Evolutionary conservation across 352 stramenopile genomes (phyloP), one percentile per base, ranked within the genome.

Genomic region (Globisporangium splendens): DNA sequence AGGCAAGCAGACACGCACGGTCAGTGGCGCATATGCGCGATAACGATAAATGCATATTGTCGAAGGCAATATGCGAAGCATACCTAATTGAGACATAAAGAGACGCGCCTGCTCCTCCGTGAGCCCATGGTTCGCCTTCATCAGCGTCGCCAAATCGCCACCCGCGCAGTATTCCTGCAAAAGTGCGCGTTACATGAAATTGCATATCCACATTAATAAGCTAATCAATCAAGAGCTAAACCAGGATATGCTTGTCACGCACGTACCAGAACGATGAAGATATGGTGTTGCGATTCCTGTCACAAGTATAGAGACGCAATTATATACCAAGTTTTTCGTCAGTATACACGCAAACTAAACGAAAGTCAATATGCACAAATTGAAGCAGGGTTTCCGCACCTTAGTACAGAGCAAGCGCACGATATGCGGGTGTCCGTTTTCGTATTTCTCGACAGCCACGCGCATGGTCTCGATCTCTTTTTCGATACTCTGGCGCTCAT

Each of bases 391-490:
- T 35, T 35, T 35, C 5, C 28, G 28, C 28, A 44, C 39, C 54
- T 92, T 92, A 5, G 83, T 93, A 56, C 79, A 89, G 38, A 93
- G 56, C 53, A 93, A 62, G 7, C 83, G 83, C 56, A 93, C 80
- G 50, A 93, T 93, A 47, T 93, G 82, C 53, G 83, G 83, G 57
- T 93, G 83, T n/a, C 83, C 83, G 41, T 93, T 93, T 63, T 93
- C 83, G 58, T 85, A 93, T 65, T 91, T 78, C 68, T 93, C 83
- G 38, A 93, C 83, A 15, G 83, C 83, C 41, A 93, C 83, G 54
- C 79, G 78, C 83, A 93, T 93, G 20, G 83, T 93, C 64, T 90
- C 83, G 42, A 93, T 91, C 68, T 93, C 83, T 54, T 93, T 93
- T 51, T 91, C 81, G 59, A 93, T 93, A 67, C 79, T 90, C 31